Evolutionary conservation across 495 filamentous ascomycete species (phyloP).

Genomic region (Penicillium angulare): DNA sequence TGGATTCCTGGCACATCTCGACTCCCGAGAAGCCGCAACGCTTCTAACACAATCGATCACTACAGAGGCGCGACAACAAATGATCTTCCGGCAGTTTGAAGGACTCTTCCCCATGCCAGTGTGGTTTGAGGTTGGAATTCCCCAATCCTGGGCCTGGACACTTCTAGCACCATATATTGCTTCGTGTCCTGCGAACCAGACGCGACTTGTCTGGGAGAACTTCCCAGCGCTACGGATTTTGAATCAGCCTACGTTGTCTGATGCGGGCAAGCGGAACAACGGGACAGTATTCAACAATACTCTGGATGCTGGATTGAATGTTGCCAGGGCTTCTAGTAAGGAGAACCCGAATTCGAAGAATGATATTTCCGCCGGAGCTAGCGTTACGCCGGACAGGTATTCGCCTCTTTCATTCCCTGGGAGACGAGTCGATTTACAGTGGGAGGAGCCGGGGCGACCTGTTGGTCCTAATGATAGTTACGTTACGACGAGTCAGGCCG

Average conservation of each 20-base stretch:
- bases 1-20: conserved; percentile 78
- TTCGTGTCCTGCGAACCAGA: conserved; percentile 71
- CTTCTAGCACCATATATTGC: conserved; percentile 81
- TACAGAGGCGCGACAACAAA: conserved; percentile 81
- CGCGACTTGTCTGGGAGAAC: conserved; percentile 82
- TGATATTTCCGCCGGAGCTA: conserved; percentile 42
- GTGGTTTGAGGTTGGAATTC: conserved; percentile 79
- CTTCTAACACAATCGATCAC: conserved; percentile 74
- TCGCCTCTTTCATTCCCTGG: conserved; percentile 74
- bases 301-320: conserved; percentile 28
- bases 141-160: conserved; percentile 87
- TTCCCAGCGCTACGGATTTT: conserved; percentile 72
- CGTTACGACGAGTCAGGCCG: conserved; percentile 60
- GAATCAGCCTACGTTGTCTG: conserved; percentile 75
- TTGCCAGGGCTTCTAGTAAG: conserved; percentile 9
- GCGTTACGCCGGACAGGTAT: conserved; percentile 63
- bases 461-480: conserved; percentile 84
- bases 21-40: conserved; percentile 73
- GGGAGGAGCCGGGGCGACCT: conserved; percentile 65
- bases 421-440: conserved; percentile 64
- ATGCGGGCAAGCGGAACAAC: conserved; percentile 44
- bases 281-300: conserved; percentile 48
- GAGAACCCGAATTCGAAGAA: conserved; percentile 35
- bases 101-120: conserved; percentile 83
- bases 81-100: conserved; percentile 83